These are phyloP conservation scores for Tricholoma bakamatsutake DNA, from an alignment of 768 basidiomycete genomes.

Conservation along the genomic window DNA sequence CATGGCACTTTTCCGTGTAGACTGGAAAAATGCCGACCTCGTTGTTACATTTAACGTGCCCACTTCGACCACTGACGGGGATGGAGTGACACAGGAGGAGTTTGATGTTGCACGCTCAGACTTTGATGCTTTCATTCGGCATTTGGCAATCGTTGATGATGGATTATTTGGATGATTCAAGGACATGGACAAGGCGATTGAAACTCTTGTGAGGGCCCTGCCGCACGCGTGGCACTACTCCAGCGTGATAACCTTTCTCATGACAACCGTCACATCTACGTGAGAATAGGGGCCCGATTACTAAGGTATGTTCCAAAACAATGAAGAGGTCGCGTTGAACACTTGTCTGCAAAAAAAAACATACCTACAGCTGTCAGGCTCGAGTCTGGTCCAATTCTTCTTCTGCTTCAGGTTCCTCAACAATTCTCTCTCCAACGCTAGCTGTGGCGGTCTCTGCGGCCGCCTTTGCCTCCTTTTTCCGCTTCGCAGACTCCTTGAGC, in stretches of 20 bases:
- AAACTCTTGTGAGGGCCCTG: neutral
- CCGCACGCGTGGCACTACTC: too few relatives aligned
- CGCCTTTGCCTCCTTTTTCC: conserved; percentile 73
- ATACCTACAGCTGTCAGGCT: conserved; percentile 11
- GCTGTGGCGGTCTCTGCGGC: conserved; percentile 40
- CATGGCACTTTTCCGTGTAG: conserved; percentile 77
- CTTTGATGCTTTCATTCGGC: conserved; percentile 49
- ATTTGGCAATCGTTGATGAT: conserved; percentile 64
- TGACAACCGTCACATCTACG: too few relatives aligned
- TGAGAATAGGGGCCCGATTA: too few relatives aligned
- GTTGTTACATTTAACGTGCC: conserved; percentile 86
- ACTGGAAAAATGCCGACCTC: conserved; percentile 67
- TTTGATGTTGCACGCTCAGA: conserved; percentile 34
- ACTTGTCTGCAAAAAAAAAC: too few relatives aligned
- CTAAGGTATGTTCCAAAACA: too few relatives aligned
- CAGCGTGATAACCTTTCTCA: neutral
- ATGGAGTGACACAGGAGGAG: conserved; percentile 33
- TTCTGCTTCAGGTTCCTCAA: conserved; percentile 62
- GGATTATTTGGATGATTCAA: conserved; percentile 54
- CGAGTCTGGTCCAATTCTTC: conserved; percentile 37
- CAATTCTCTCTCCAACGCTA: conserved; percentile 59
- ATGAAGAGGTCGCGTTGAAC: too few relatives aligned
- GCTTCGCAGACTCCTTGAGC: conserved; percentile 80
- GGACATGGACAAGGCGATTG: neutral
- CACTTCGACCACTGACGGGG: conserved; percentile 37